Conservation (phyloP, 2,329 filamentous ascomycete genomes). For the Madurella mycetomatis region DNA sequence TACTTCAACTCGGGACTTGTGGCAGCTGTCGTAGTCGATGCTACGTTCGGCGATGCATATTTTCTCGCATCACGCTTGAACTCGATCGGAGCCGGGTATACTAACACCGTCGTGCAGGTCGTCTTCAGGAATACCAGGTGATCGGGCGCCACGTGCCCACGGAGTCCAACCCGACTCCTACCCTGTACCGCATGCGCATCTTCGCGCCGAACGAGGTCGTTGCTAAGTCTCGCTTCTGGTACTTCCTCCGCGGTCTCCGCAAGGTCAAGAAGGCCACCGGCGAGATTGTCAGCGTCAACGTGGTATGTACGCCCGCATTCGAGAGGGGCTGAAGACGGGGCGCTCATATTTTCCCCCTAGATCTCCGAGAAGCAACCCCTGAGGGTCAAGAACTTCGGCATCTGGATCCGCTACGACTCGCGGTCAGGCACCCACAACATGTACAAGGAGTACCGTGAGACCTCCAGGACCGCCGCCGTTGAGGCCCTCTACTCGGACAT, state of each 20-base stretch:
- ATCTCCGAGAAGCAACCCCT: constrained; percentile 98
- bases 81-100: neutral
- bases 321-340: neutral
- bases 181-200: constrained; percentile 99
- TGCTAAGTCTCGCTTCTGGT: constrained; percentile 99
- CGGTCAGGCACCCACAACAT: constrained; percentile 99
- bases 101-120: constrained; percentile 59
- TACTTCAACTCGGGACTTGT: neutral
- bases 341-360: constrained; percentile 43
- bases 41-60: neutral
- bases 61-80: neutral
- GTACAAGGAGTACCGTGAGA: constrained; percentile 99
- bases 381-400: constrained; percentile 99
- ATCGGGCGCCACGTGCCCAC: constrained; percentile 98
- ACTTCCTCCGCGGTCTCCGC: constrained; percentile 97
- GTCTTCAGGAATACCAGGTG: constrained; percentile 99
- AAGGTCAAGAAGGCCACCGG: constrained; percentile 99
- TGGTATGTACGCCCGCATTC: constrained; percentile 56
- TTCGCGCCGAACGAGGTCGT: constrained; percentile 97
- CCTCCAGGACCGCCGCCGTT: constrained; percentile 92
- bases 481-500: constrained; percentile 99
- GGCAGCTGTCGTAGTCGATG: neutral
- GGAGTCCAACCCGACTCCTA: constrained; percentile 93
- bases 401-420: constrained; percentile 99
- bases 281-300: constrained; percentile 96